A percentile compares a stretch with the other conserved stretches of the same genome.
phyloP scores from a whole-genome alignment of 2,329 filamentous ascomycete species.

The Xylaria polymorpha region DNA sequence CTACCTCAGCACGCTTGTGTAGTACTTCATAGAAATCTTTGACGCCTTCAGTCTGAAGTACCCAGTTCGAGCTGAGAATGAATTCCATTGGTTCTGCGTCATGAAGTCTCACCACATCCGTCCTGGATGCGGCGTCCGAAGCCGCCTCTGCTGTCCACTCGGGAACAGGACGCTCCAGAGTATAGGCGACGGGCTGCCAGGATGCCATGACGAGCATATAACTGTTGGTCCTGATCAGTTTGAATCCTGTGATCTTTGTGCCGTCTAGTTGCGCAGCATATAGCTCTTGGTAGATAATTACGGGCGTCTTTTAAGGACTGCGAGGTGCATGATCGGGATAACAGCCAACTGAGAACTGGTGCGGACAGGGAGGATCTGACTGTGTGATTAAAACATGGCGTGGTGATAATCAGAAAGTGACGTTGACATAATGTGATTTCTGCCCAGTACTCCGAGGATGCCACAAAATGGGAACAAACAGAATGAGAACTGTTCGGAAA shows the following conservation, averaged over 20 bases:
- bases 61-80: constrained; percentile 41
- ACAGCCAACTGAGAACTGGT: too few species aligned
- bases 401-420: too few species aligned
- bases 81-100: constrained; percentile 38
- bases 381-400: too few species aligned
- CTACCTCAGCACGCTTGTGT: constrained; percentile 34
- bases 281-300: neutral
- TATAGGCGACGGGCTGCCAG: neutral
- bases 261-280: neutral
- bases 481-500: neutral
- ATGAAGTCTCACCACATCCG: constrained; percentile 1
- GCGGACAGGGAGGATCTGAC: too few species aligned
- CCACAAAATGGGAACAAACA: neutral
- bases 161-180: neutral
- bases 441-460: neutral
- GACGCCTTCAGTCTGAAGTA: constrained; percentile 37
- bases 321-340: too few species aligned
- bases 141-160: neutral
- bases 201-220: neutral
- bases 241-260: too few species aligned
- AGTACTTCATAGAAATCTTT: constrained; percentile 38
- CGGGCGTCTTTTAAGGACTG: neutral
- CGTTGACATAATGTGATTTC: too few species aligned
- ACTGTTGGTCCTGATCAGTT: constrained; percentile 11
- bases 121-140: neutral